Base-by-base conservation (phyloP, 495 filamentous ascomycete genomes). In the Talaromyces ruber region DNA sequence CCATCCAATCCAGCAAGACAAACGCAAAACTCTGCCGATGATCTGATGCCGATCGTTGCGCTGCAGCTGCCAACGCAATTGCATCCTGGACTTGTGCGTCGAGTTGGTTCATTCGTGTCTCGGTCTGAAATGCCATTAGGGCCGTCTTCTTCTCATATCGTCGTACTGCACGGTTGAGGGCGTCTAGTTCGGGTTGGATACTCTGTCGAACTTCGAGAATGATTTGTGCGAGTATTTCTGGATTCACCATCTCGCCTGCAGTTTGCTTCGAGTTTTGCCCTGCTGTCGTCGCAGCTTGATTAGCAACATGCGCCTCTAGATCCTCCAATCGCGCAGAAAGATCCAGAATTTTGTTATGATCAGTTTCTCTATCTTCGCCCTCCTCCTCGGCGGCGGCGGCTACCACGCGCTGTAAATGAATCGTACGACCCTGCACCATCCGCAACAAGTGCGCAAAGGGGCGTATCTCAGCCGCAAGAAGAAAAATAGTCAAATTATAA, bases 401-500 rank as follows among this genome's bases (percentile, higher is more conserved):
- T 11, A 92, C 86, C 16, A 89, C 73, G 30, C 85, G 83, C 68
- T 98, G 94, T 2, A 98, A 82, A 66, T 93, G 84, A n/a, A 94
- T 71, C 1, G 91, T 96, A 21, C 90, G 84, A 14, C 82, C 79
- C 67, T 91, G 86, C 22, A 95, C 79, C 60, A 97, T 82, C 68
- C 86, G 89, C 61, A 97, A 83, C 29, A 93, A 74, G 66, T 97
- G 93, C 2, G 88, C 82, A 58, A 89, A 67, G 2, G 95, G 94
- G 2, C 87, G 84, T 21, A 97, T 72, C 70, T 98, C 93, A 8
- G 94, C 87, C 11, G 90, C 92, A 7, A 97, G 81, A 11, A 97
- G 76, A 72, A 97, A 98, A 64, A 98, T 90, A n/a, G 88, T 92
- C 57, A 98, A 81, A 72, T 97, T 96, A 73, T 91, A 94, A 69